Conservation (phyloP, 2,329 filamentous ascomycete species). For the Aspergillus phoenicis region DNA sequence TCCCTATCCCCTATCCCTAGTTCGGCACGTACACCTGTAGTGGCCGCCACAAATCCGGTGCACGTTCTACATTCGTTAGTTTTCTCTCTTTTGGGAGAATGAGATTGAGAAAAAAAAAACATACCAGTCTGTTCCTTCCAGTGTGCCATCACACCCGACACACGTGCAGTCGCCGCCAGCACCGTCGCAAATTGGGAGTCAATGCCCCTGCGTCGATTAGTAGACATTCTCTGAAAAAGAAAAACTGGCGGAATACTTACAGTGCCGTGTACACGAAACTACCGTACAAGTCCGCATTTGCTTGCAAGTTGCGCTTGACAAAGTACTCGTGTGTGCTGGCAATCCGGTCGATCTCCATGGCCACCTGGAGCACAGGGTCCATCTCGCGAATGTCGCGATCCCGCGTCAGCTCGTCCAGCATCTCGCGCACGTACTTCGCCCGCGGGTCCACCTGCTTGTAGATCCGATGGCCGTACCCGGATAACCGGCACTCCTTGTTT, state of each 20-base stretch:
- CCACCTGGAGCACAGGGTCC: constrained; percentile 42
- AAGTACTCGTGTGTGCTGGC: constrained; percentile 44
- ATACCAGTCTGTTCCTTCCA: constrained; percentile 2
- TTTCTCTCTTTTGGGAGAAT: background rate
- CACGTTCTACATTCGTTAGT: background rate
- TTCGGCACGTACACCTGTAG: constrained; percentile 1
- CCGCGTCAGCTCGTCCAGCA: constrained; percentile 27
- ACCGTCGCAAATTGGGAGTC: background rate
- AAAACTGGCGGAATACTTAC: constrained; percentile 18
- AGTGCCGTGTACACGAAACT: constrained; percentile 43
- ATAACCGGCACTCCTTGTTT: constrained; percentile 54
- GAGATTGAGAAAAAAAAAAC: background rate
- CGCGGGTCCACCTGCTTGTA: constrained; percentile 59
- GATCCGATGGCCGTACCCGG: constrained; percentile 55
- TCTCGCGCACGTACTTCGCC: constrained; percentile 51
- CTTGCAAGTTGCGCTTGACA: constrained; percentile 35
- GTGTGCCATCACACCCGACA: constrained; percentile 1
- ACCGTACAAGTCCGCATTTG: constrained; percentile 46
- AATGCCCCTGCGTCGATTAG: background rate
- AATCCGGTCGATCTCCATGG: constrained; percentile 42
- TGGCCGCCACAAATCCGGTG: background rate
- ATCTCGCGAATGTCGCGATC: constrained; percentile 13
- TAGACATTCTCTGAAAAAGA: background rate
- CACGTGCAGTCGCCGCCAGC: background rate
- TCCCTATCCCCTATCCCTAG: background rate